Percentiles rank a stretch among this genome's conserved stretches.
Evolutionary conservation across 2,329 filamentous ascomycete species (phyloP).

Genomic region (Cordyceps cicadae): DNA sequence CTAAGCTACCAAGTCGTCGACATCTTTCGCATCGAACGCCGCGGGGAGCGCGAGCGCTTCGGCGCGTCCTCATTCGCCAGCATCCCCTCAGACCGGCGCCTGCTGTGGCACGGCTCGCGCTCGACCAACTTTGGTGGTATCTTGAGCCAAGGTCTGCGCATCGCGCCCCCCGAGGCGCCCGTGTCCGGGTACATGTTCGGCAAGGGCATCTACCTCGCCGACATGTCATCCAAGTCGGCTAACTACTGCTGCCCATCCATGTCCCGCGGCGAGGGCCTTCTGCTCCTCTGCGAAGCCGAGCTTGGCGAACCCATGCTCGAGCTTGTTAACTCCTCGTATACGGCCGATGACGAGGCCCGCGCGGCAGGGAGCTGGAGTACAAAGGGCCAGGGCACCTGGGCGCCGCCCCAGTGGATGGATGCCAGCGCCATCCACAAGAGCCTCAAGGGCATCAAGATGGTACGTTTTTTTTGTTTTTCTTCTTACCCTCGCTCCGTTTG

Average conservation of each 20-base stretch:
- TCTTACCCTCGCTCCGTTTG: neutral
- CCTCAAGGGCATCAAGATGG: conserved; percentile 62
- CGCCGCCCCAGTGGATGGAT: conserved; percentile 68
- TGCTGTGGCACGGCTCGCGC: conserved; percentile 83
- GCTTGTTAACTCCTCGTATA: conserved; percentile 48
- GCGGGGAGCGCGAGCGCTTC: conserved; percentile 65
- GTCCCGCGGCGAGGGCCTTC: conserved; percentile 61
- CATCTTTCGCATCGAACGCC: conserved; percentile 75
- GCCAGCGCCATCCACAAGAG: conserved; percentile 54
- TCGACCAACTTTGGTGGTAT: conserved; percentile 83
- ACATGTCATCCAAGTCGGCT: conserved; percentile 76
- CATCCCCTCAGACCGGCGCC: conserved; percentile 56
- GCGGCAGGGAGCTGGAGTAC: conserved; percentile 55
- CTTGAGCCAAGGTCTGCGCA: conserved; percentile 78
- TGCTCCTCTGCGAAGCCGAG: conserved; percentile 73
- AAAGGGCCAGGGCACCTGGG: conserved; percentile 57
- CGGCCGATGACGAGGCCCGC: conserved; percentile 56
- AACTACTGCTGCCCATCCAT: conserved; percentile 59
- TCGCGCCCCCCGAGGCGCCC: conserved; percentile 77
- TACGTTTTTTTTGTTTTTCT: conserved; percentile 29
- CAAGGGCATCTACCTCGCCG: conserved; percentile 81
- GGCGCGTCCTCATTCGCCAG: conserved; percentile 45
- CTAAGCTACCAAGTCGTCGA: conserved; percentile 54
- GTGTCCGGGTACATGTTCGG: conserved; percentile 80
- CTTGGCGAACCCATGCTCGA: conserved; percentile 67